Conservation (phyloP, 2,329 filamentous ascomycete genomes). For the Fusarium euwallaceae region DNA sequence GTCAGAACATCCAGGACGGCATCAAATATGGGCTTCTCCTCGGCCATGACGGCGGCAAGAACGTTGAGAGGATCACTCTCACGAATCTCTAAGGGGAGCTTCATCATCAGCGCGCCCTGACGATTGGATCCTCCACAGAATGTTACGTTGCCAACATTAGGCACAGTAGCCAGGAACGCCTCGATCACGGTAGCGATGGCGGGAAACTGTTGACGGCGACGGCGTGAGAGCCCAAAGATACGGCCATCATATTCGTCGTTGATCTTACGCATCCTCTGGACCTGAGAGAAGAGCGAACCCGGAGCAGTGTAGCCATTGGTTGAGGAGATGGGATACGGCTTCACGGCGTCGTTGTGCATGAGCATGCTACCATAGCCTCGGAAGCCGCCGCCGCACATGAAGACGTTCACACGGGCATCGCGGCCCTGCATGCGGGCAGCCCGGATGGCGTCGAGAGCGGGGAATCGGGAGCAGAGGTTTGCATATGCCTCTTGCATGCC, state of each 20-base stretch:
- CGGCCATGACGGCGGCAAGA: conserved; percentile 41
- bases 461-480: conserved; percentile 63
- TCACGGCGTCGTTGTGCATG: conserved; percentile 80
- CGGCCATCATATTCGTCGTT: conserved; percentile 66
- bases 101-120: conserved; percentile 84
- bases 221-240: conserved; percentile 83
- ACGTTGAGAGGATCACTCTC: conserved; percentile 73
- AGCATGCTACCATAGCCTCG: conserved; percentile 91
- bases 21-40: conserved; percentile 50
- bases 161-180: conserved; percentile 77
- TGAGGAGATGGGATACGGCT: conserved; percentile 85
- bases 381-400: conserved; percentile 91
- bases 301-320: conserved; percentile 83
- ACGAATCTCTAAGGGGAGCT: conserved; percentile 70
- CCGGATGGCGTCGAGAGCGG: conserved; percentile 59
- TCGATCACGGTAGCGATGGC: conserved; percentile 86
- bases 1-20: conserved; percentile 55
- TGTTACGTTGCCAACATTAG: conserved; percentile 77
- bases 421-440: conserved; percentile 51
- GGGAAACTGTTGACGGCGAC: conserved; percentile 84
- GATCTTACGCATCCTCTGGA: conserved; percentile 63
- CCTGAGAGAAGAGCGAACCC: conserved; percentile 70
- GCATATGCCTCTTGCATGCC: conserved; percentile 73
- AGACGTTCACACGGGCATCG: conserved; percentile 72
- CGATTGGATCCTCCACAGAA: conserved; percentile 92